These are phyloP conservation scores for Massariosphaeria phaeospora DNA, from an alignment of 495 filamentous ascomycete species.

Conservation along the genomic window DNA sequence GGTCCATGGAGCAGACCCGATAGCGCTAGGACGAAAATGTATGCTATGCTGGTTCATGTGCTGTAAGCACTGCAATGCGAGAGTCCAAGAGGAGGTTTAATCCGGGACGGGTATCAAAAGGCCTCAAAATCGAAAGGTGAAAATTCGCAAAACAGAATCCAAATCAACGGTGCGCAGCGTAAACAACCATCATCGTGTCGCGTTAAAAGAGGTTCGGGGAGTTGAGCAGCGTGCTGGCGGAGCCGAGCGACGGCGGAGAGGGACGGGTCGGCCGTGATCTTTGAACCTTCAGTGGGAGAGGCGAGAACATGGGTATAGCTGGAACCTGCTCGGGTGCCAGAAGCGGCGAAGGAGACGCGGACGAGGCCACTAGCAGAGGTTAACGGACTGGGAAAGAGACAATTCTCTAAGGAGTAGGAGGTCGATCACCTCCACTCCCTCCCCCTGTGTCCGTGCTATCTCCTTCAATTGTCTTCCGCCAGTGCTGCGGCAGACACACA, in stretches of 20 bases:
- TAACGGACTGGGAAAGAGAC: slow-evolving; percentile 18
- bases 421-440: slow-evolving; percentile 27
- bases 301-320: background rate
- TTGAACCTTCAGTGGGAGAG: background rate
- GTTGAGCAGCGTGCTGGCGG: slow-evolving; percentile 23
- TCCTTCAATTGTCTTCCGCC: slow-evolving; percentile 94
- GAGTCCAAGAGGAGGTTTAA: slow-evolving; percentile 10
- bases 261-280: slow-evolving; percentile 16
- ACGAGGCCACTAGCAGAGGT: slow-evolving; percentile 17
- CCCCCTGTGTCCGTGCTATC: slow-evolving; percentile 44
- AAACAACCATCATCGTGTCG: slow-evolving; percentile 30
- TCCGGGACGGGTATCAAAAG: slow-evolving; percentile 27
- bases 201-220: slow-evolving; percentile 23
- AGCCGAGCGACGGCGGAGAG: slow-evolving; percentile 6
- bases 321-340: background rate
- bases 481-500: slow-evolving; percentile 94
- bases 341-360: slow-evolving; percentile 9
- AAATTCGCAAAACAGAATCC: slow-evolving; percentile 16
- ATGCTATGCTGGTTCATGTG: slow-evolving; percentile 19
- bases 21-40: background rate
- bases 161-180: slow-evolving; percentile 28
- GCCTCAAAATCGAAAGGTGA: slow-evolving; percentile 13
- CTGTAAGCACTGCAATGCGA: slow-evolving; percentile 29
- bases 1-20: slow-evolving; percentile 6
- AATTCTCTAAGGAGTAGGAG: slow-evolving; percentile 26